Evolutionary conservation across 805 yeast species (phyloP).

Genomic region (Sugiyamaella valdiviana): DNA sequence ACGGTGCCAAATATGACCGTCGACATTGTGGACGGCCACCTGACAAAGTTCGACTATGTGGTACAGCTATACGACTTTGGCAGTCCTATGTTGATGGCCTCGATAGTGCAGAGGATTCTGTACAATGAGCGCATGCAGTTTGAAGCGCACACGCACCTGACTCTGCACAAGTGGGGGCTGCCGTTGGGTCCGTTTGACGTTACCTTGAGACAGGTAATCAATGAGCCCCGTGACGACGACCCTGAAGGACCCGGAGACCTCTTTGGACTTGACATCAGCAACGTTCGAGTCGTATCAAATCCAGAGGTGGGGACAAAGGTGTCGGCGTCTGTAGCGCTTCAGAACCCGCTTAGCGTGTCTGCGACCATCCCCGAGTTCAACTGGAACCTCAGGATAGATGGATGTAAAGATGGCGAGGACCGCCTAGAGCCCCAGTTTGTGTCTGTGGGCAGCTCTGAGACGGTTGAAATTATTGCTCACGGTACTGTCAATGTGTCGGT

Average conservation of each 20-base stretch:
- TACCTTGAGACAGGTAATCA: conserved; percentile 11
- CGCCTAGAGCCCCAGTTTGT: conserved; percentile 7
- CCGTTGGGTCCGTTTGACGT: conserved; percentile 14
- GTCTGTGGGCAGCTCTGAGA: conserved; percentile 16
- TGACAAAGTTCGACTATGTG: conserved; percentile 13
- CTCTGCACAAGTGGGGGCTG: conserved; percentile 15
- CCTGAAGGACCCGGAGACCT: conserved; percentile 1
- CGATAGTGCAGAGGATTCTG: conserved; percentile 14
- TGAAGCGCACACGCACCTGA: conserved; percentile 8
- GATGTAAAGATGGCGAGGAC: conserved; percentile 19
- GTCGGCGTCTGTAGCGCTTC: conserved; percentile 5
- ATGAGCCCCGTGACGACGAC: conserved; percentile 9
- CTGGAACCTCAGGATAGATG: conserved; percentile 28
- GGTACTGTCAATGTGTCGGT: conserved; percentile 16
- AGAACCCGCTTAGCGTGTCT: conserved; percentile 9
- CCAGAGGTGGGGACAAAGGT: conserved; percentile 6
- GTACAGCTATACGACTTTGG: conserved; percentile 19
- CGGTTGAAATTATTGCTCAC: conserved; percentile 11
- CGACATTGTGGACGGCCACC: conserved; percentile 5
- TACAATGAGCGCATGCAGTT: conserved; percentile 13
- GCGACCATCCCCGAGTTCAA: conserved; percentile 25
- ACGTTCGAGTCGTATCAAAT: conserved; percentile 3
- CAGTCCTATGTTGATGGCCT: conserved; percentile 13
- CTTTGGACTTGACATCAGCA: conserved; percentile 5
- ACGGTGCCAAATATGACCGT: conserved; percentile 16